A percentile compares a stretch with the other conserved stretches of the same genome.
Evolutionary conservation across 2,329 filamentous ascomycete species (phyloP).

Genomic region (Lasiodiplodia sp.): DNA sequence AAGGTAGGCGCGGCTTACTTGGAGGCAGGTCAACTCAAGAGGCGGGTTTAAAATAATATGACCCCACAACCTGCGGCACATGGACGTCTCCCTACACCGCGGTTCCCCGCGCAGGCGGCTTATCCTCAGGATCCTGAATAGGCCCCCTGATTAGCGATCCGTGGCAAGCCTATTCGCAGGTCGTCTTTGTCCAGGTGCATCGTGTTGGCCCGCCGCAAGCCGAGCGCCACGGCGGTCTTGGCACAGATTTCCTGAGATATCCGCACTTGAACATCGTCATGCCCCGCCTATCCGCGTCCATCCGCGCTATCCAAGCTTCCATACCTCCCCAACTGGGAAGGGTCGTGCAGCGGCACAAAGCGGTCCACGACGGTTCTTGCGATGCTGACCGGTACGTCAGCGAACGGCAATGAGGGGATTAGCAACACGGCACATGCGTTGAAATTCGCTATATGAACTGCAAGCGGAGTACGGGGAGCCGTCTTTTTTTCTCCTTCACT

Average conservation of each 20-base stretch:
- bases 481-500: not conserved
- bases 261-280: not conserved
- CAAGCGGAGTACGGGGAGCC: not conserved
- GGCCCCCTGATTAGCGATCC: conserved; percentile 11
- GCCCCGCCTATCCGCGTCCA: conserved; percentile 34
- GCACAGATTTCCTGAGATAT: conserved; percentile 16
- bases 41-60: conserved; percentile 6
- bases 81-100: conserved; percentile 9
- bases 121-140: not conserved
- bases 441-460: conserved; percentile 7
- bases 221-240: conserved; percentile 24
- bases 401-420: conserved; percentile 23
- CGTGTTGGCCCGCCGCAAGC: conserved; percentile 23
- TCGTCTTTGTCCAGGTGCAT: conserved; percentile 11
- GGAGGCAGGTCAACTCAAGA: not conserved
- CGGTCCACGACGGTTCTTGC: conserved; percentile 27
- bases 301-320: conserved; percentile 41
- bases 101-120: conserved; percentile 13
- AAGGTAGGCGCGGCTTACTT: conserved; percentile 14
- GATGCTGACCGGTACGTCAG: conserved; percentile 20
- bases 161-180: conserved; percentile 12
- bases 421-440: conserved; percentile 14
- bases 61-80: not conserved
- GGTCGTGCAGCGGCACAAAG: conserved; percentile 22
- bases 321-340: not conserved